A percentile compares a stretch with the other conserved stretches of the same genome.
These are phyloP conservation scores for Litsea cubeba DNA, from an alignment of 164 flowering plant genomes.

Conservation along the genomic window DNA sequence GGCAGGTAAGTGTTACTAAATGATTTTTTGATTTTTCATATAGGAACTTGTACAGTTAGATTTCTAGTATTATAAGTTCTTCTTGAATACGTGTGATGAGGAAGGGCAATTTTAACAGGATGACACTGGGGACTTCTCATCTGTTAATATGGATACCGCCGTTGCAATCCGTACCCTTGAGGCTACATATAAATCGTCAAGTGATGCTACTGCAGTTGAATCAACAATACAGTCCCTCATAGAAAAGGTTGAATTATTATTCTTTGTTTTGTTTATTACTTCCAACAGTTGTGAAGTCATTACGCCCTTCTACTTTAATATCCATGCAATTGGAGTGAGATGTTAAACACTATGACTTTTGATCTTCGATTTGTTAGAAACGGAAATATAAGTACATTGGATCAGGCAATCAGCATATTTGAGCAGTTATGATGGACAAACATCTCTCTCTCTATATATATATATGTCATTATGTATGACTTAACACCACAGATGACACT, in stretches of 20 bases:
- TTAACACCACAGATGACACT: too few species aligned
- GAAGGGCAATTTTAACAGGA: constrained; percentile 44
- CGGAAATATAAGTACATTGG: neutral
- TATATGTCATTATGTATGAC: too few species aligned
- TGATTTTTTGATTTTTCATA: neutral
- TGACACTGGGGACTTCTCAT: constrained; percentile 91
- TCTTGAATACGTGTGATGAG: constrained; percentile 4
- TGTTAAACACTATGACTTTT: neutral
- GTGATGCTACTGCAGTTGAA: constrained; percentile 92
- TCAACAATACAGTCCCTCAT: constrained; percentile 76
- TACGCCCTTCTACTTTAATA: neutral
- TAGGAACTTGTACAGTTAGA: neutral
- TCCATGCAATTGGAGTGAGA: neutral
- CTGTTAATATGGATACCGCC: constrained; percentile 99
- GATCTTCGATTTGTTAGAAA: neutral
- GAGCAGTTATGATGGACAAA: neutral
- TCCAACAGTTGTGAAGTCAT: neutral
- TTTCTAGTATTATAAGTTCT: constrained; percentile 1
- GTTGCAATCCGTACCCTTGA: constrained; percentile 98
- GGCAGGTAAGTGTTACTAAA: constrained; percentile 63
- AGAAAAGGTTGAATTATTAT: constrained; percentile 51
- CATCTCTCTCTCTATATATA: neutral
- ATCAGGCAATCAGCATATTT: neutral
- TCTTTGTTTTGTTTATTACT: neutral
- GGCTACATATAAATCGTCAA: constrained; percentile 91